Evolutionary conservation across 257 asterid species (phyloP), one percentile per base, ranked within the genome.

Genomic region (Nicotiana undulata): DNA sequence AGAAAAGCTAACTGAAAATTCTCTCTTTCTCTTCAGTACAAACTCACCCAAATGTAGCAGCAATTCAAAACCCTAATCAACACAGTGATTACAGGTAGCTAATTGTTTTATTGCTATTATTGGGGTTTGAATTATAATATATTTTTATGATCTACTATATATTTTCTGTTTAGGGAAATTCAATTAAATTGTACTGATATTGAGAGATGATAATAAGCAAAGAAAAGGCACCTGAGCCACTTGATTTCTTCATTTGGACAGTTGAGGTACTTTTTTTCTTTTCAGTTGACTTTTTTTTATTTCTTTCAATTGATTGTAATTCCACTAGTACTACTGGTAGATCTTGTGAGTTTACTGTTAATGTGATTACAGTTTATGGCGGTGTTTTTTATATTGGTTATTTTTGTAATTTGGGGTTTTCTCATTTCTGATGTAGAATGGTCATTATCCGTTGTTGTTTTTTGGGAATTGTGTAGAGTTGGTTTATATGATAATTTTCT

Each of bases 181-280:
- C 9, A 66, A 32, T 68, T 37, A 5, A 68, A 16, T 37, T 37
- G 77, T 40, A 13, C 28, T 22, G 77, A 44, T 74, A 13, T 15
- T 24, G 61, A 74, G 79, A 74, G 79, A 74, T 74, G 79, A 74
- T 74, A 74, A 74, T 74, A 74, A 74, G 61, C 61, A 74, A 74
- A 51, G 79, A 49, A 74, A 74, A 26, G 13, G 1, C 40, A 24
- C 79, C 79, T 13, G 79, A 74, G 26, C 79, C 79, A 26, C 61
- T 74, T 15, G 79, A 74, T 74, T 74, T 74, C 61, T 74, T 74
- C 61, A 74, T 74, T 74, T 74, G 79, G 79, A 74, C 79, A 13
- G 40, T 49, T 15, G 79, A 74, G 79, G 79, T 74, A 49, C 26
- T 34, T 6, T 4, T 1, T 49, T 16, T 1, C 9, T 72, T 24